Evolutionary conservation across 169 alveolate species (phyloP), one percentile per base, ranked within the genome.

Genomic region (Eimeria sp.): DNA sequence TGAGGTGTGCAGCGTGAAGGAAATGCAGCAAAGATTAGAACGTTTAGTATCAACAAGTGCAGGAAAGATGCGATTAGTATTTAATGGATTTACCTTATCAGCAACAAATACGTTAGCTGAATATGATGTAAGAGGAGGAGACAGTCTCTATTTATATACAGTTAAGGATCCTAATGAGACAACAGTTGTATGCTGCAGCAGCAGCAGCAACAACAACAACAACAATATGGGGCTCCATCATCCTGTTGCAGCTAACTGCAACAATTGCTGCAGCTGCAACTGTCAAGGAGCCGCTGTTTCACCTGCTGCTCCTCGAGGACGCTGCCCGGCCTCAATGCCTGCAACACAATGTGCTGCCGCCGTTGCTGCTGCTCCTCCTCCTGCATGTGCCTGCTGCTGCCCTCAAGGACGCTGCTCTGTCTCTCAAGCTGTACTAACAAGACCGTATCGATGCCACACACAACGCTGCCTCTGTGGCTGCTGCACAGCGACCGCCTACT

Each of bases 121-220:
- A n/a, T 95, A 95, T 65, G 96, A 95, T 45, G 45, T 95, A 5
- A 34, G 25, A 61, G 91, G 61, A 10, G 95, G 96, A 27, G 96
- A 95, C 83, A 95, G 95, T 22, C 76, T 91, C 61, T 92, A 78
- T 76, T 43, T 63, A 16, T 89, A 65, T 87, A 90, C 97, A 45
- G 75, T 94, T 27, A 51, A 63, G 27, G 89, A 75, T 18, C 95
- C 95, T 0, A 27, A 57, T 20, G 80, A 80, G 25, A 80, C 84
- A 34, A 72, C 67, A 4, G 57, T 51, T 5, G 54, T 75, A 47
- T 18, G 67, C 78, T 54, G 89, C 80, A 49, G 67, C 54, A 25
- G 51, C 70, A 61, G 70, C 63, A 54, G 63, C 63, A 54, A 3
- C 70, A 61, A 20, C 70, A 61, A n/a, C 63, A 54, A 3, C 63